Evolutionary conservation across 2,329 filamentous ascomycete species (phyloP), one percentile per base, ranked within the genome.

Genomic region (Microdochium nivale): DNA sequence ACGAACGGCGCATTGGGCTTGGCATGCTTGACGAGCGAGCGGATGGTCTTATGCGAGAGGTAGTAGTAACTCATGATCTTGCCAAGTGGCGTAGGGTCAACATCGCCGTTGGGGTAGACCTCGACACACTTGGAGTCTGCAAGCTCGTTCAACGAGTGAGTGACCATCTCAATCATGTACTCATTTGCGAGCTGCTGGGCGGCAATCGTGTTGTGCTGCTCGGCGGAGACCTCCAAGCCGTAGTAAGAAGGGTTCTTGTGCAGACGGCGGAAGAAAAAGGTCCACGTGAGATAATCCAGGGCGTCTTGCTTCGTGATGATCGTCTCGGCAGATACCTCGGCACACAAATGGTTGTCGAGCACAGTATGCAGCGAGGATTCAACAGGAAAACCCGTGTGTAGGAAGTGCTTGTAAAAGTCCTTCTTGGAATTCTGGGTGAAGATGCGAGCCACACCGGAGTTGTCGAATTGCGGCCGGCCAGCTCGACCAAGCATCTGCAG

Each of bases 41-140:
- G 88, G 61, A 99, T 90, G 0, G 94, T 99, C 69, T 88, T 88
- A 72, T 99, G 94, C 0, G 91, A 95, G 48, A 94, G 84, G 65
- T 99, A 99, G 77, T 99, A 99, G 76, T 97, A 99, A 67, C 88
- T 95, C 90, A 97, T 96, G 64, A 99, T 97, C 73, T 96, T 96
- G 61, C 94, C 94, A 7, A 97, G 79, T 0, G 92, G 86, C 0
- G 94, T 97, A 1, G 92, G 76, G 59, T 96, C 88, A 25, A 99
- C 84, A 59, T 96, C 87, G 44, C 92, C 92, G 57, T 94, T 96
- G 46, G 86, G 84, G 61, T 89, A 87, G 2, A 95, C 78, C 19
- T 85, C 78, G 16, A 96, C 83, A 71, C 94, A 99, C 51, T 85
- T 86, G 2, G 91, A 97, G 55, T 87, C 79, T 1, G 86, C 86